Evolutionary conservation across 2,329 filamentous ascomycete genomes (phyloP).

Genomic region (Metarhizium robertsii): DNA sequence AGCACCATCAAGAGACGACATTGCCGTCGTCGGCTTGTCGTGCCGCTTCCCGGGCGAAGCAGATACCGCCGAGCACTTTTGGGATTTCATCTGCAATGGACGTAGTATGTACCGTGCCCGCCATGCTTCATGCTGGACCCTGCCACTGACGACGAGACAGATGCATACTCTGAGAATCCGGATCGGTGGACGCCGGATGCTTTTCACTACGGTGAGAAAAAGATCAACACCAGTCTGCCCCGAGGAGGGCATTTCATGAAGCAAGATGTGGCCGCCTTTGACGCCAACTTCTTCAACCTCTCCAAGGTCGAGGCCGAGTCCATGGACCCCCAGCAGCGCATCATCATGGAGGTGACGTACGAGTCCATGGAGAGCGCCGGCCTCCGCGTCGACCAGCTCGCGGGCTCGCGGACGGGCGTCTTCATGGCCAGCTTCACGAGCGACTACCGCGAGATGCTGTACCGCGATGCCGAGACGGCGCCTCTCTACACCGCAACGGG

Average conservation of each 20-base stretch:
- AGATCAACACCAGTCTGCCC: slow-evolving; percentile 10
- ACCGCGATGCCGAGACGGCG: not conserved
- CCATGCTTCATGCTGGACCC: not conserved
- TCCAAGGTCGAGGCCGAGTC: slow-evolving; percentile 31
- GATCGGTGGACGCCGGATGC: not conserved
- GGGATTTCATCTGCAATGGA: slow-evolving; percentile 11
- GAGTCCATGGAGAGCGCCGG: slow-evolving; percentile 40
- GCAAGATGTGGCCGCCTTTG: slow-evolving; percentile 31
- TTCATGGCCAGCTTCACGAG: slow-evolving; percentile 15
- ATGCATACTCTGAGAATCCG: not conserved
- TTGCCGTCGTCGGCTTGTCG: slow-evolving; percentile 17
- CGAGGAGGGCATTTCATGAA: slow-evolving; percentile 22
- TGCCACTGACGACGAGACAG: not conserved
- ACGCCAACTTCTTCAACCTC: slow-evolving; percentile 35
- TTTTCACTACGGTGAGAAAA: not conserved
- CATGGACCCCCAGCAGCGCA: slow-evolving; percentile 35
- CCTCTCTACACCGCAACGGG: not conserved
- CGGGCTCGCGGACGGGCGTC: slow-evolving; percentile 33
- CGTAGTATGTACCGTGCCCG: slow-evolving; percentile 7
- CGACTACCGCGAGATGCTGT: not conserved
- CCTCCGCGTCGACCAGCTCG: slow-evolving; percentile 31
- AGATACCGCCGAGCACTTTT: slow-evolving; percentile 16
- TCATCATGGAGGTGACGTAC: slow-evolving; percentile 37
- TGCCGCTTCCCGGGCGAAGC: slow-evolving; percentile 23
- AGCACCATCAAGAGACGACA: not conserved